Conservation (phyloP, 2,329 filamentous ascomycete genomes). For the Aaosphaeria arxii region DNA sequence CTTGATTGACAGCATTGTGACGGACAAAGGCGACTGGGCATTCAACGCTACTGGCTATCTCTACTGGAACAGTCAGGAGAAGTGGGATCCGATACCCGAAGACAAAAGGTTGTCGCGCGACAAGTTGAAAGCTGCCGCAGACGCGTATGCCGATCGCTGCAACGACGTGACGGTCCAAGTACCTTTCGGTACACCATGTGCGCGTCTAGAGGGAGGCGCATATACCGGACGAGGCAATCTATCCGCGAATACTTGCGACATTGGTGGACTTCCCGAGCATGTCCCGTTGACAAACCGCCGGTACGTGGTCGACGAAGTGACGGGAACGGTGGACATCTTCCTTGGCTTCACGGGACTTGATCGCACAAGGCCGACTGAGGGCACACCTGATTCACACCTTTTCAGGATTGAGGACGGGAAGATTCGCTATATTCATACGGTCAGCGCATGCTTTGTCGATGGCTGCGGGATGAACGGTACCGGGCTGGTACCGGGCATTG, state of each 20-base stretch:
- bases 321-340: constrained; percentile 7
- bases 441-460: constrained; percentile 6
- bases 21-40: constrained; percentile 6
- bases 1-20: constrained; percentile 1
- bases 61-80: constrained; percentile 3
- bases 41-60: constrained; percentile 6
- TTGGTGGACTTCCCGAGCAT: constrained; percentile 3
- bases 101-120: constrained; percentile 1
- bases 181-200: constrained; percentile 4
- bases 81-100: constrained; percentile 7
- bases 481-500: not conserved
- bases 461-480: constrained; percentile 10
- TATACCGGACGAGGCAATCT: constrained; percentile 4
- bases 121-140: constrained; percentile 3
- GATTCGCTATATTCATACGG: constrained; percentile 7
- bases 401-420: constrained; percentile 7
- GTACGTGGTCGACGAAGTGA: constrained; percentile 6
- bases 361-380: not conserved
- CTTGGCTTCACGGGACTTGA: constrained; percentile 2
- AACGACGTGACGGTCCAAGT: constrained; percentile 3
- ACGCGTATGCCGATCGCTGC: constrained; percentile 5
- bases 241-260: constrained; percentile 2
- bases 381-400: constrained; percentile 3
- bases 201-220: constrained; percentile 5
- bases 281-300: constrained; percentile 2